phyloP scores from a whole-genome alignment of 257 asterid species.

The Oldenlandia corymbosa region DNA sequence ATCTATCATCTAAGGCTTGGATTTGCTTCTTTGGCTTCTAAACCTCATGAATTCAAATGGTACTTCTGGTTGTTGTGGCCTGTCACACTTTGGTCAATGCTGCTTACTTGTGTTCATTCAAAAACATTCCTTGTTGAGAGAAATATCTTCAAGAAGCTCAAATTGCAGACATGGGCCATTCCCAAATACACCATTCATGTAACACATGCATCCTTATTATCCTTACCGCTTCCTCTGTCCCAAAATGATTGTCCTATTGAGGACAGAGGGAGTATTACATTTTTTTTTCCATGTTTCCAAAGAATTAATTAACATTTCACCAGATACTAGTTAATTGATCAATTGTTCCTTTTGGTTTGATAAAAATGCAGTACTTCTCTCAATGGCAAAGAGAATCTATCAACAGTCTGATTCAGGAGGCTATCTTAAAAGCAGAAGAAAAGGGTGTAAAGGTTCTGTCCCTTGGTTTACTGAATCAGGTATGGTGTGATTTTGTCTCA shows the following conservation, averaged over 20 bases:
- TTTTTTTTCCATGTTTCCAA: neutral
- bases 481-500: conserved; percentile 5
- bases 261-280: too few species aligned
- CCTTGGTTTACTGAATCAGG: conserved; percentile 81
- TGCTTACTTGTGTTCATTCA: conserved; percentile 54
- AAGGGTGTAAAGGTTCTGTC: conserved; percentile 59
- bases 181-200: conserved; percentile 76
- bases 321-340: too few species aligned
- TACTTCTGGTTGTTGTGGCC: conserved; percentile 85
- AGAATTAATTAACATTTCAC: too few species aligned
- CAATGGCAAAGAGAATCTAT: conserved; percentile 49
- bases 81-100: conserved; percentile 56
- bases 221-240: too few species aligned
- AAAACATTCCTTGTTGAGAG: conserved; percentile 61
- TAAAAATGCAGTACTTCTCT: conserved; percentile 39
- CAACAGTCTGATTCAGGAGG: conserved; percentile 57
- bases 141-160: conserved; percentile 54
- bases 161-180: conserved; percentile 74
- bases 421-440: conserved; percentile 56
- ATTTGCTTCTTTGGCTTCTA: conserved; percentile 65
- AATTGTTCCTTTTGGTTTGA: neutral
- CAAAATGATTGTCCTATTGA: too few species aligned
- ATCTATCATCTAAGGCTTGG: conserved; percentile 72
- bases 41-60: conserved; percentile 59
- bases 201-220: conserved; percentile 1